Conservation (phyloP, 2,329 filamentous ascomycete species). For the Hypoxylon sp. region DNA sequence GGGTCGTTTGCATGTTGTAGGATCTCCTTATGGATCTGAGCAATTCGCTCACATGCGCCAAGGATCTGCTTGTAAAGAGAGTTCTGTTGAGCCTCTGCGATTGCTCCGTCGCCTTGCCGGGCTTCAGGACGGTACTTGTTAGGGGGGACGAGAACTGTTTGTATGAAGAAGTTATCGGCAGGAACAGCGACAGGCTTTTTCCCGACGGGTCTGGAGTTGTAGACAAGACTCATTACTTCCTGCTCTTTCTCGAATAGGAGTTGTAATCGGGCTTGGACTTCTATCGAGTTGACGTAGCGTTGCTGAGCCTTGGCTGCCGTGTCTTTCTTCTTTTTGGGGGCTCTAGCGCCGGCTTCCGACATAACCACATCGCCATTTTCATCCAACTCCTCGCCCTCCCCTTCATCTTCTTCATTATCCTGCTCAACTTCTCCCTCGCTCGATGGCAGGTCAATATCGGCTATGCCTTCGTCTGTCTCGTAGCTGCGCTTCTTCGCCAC, state of each 20-base stretch:
- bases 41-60: slow-evolving; percentile 75
- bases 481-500: slow-evolving; percentile 51
- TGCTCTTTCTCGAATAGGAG: slow-evolving; percentile 88
- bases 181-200: slow-evolving; percentile 73
- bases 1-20: slow-evolving; percentile 51
- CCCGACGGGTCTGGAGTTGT: slow-evolving; percentile 73
- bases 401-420: slow-evolving; percentile 56
- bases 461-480: slow-evolving; percentile 73
- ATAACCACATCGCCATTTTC: slow-evolving; percentile 67
- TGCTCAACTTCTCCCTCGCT: slow-evolving; percentile 53
- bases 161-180: slow-evolving; percentile 94
- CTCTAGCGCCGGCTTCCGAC: slow-evolving; percentile 55
- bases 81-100: slow-evolving; percentile 91
- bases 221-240: slow-evolving; percentile 84
- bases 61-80: slow-evolving; percentile 86
- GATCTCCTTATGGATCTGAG: slow-evolving; percentile 77
- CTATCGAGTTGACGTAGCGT: slow-evolving; percentile 81
- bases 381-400: slow-evolving; percentile 57
- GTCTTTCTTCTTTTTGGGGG: slow-evolving; percentile 46
- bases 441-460: slow-evolving; percentile 66
- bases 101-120: slow-evolving; percentile 78
- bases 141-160: slow-evolving; percentile 85
- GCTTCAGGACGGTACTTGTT: slow-evolving; percentile 92
- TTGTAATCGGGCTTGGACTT: slow-evolving; percentile 80
- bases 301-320: slow-evolving; percentile 57